Conservation (phyloP, 73 alveolate species). For the Paramecium biaurelia region DNA sequence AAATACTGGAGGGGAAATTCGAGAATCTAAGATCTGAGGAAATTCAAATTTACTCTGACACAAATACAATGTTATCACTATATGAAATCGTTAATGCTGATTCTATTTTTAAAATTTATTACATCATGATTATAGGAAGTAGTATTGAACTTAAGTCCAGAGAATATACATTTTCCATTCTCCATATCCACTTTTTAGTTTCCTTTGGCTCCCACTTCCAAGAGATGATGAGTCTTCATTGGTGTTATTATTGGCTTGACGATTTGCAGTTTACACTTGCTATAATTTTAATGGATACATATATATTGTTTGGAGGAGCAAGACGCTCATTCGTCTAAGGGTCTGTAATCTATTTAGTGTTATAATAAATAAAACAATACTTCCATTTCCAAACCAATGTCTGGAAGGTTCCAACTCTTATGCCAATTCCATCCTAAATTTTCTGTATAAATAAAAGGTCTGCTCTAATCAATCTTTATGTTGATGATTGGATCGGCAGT, state of each 20-base stretch:
- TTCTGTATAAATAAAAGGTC: conserved; percentile 42
- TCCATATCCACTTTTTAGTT: conserved; percentile 64
- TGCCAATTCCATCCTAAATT: conserved; percentile 76
- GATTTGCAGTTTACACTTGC: not conserved
- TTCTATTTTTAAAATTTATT: not conserved
- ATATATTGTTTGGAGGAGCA: conserved; percentile 70
- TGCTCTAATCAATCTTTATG: conserved; percentile 27
- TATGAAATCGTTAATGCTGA: conserved; percentile 53
- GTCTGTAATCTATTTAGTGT: conserved; percentile 44
- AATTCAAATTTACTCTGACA: conserved; percentile 47
- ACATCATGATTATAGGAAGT: conserved; percentile 73
- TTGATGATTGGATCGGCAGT: conserved; percentile 37
- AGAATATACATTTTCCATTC: conserved; percentile 68
- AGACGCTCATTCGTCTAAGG: conserved; percentile 66
- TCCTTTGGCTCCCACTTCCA: conserved; percentile 73
- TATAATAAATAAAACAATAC: not conserved
- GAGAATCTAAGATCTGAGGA: conserved; percentile 65
- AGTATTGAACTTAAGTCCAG: conserved; percentile 70
- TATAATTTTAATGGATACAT: conserved; percentile 13
- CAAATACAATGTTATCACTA: conserved; percentile 43
- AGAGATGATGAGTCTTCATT: conserved; percentile 53
- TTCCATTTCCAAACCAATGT: conserved; percentile 65
- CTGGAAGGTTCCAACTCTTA: conserved; percentile 75
- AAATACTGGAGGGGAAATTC: conserved; percentile 73
- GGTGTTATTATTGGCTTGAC: conserved; percentile 49